Evolutionary conservation across 2,329 filamentous ascomycete genomes (phyloP).

Genomic region (Fusarium kyushuense): DNA sequence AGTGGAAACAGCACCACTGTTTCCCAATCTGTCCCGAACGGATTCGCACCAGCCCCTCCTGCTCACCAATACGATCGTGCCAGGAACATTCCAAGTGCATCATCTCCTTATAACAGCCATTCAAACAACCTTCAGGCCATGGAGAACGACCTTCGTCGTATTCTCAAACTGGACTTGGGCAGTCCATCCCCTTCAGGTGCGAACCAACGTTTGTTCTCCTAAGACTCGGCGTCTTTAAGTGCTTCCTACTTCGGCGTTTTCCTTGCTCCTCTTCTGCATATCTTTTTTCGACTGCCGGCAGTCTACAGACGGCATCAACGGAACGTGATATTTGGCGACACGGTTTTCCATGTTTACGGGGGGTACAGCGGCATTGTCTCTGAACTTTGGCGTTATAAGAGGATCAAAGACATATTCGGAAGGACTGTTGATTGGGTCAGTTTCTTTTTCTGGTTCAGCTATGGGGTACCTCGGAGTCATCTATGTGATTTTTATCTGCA

Average conservation of each 20-base stretch:
- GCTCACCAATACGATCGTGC: constrained; percentile 25
- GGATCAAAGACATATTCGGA: constrained; percentile 37
- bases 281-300: constrained; percentile 41
- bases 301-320: constrained; percentile 38
- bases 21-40: constrained; percentile 30
- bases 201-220: constrained; percentile 47
- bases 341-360: constrained; percentile 23
- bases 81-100: constrained; percentile 12
- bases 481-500: constrained; percentile 36
- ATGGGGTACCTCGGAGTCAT: constrained; percentile 38
- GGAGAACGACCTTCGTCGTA: constrained; percentile 66
- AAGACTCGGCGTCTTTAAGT: constrained; percentile 18
- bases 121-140: constrained; percentile 58
- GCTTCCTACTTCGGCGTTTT: constrained; percentile 39
- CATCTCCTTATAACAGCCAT: constrained; percentile 21
- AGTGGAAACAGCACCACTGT: constrained; percentile 51
- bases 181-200: constrained; percentile 42
- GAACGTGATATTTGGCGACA: constrained; percentile 35
- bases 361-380: constrained; percentile 28
- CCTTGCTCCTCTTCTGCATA: constrained; percentile 40
- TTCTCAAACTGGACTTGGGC: constrained; percentile 61
- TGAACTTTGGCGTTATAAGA: constrained; percentile 42
- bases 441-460: constrained; percentile 35
- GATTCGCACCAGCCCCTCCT: constrained; percentile 38
- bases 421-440: constrained; percentile 33